Conservation (phyloP, 2,329 filamentous ascomycete species). For the Calonectria leucothoes region DNA sequence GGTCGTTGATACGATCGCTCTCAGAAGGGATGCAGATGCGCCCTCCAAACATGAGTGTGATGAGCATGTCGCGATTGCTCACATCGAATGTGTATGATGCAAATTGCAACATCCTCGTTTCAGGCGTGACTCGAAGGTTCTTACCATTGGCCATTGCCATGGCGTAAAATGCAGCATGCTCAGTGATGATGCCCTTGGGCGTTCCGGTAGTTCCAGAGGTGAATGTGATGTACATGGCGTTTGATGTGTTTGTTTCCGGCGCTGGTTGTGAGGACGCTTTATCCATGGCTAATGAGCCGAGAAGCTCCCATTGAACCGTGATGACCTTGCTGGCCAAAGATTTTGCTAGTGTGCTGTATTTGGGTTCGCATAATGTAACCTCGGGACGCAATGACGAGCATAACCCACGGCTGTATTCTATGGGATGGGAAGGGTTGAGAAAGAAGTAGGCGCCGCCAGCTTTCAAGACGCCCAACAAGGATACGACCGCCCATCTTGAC, state of each 20-base stretch:
- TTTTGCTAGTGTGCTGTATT: not conserved
- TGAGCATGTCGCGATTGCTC: slow-evolving; percentile 1
- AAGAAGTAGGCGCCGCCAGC: slow-evolving; percentile 1
- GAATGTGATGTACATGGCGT: not conserved
- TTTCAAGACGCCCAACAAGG: not conserved
- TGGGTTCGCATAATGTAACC: not conserved
- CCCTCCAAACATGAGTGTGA: slow-evolving; percentile 3
- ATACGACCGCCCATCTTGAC: not conserved
- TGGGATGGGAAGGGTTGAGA: not conserved
- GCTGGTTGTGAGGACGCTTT: not conserved
- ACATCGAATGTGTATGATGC: slow-evolving; percentile 11
- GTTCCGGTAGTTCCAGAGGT: not conserved
- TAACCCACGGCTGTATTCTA: not conserved
- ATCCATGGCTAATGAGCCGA: not conserved
- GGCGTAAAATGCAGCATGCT: slow-evolving; percentile 4
- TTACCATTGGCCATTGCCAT: slow-evolving; percentile 8
- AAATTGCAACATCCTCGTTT: slow-evolving; percentile 9
- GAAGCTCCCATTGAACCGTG: not conserved
- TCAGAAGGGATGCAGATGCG: slow-evolving; percentile 14
- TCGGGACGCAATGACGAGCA: not conserved
- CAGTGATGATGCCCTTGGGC: not conserved
- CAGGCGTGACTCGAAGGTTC: not conserved
- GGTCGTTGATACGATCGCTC: not conserved
- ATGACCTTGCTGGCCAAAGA: not conserved
- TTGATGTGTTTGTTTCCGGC: not conserved